Percentiles rank a stretch among this genome's conserved stretches.
Evolutionary conservation across 2,329 filamentous ascomycete species (phyloP).

Genomic region (Tolypocladium inflatum): DNA sequence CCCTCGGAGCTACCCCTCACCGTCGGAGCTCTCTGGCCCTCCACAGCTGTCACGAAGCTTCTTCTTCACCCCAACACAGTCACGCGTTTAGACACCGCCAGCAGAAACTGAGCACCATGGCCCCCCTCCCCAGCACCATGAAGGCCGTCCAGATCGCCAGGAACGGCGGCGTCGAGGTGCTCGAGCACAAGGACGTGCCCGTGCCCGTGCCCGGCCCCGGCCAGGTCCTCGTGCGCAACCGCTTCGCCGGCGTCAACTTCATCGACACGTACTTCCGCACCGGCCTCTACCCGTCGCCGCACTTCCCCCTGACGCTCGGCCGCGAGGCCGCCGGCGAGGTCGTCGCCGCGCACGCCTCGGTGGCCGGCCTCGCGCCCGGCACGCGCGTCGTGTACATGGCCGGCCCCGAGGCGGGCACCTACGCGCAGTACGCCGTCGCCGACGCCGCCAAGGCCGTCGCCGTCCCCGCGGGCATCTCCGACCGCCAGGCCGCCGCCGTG

Average conservation of each 20-base stretch:
- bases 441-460: constrained; percentile 45
- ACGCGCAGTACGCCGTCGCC: constrained; percentile 47
- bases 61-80: background rate
- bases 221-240: constrained; percentile 72
- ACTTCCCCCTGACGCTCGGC: constrained; percentile 66
- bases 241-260: constrained; percentile 73
- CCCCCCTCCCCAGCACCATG: constrained; percentile 62
- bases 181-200: constrained; percentile 59
- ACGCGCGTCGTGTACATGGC: constrained; percentile 64
- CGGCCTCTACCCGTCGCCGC: constrained; percentile 63
- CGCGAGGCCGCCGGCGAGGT: constrained; percentile 70
- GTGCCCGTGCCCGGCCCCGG: constrained; percentile 60
- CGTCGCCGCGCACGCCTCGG: constrained; percentile 46
- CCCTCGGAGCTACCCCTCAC: background rate
- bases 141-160: constrained; percentile 58
- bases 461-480: constrained; percentile 52
- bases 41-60: background rate
- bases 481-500: constrained; percentile 56
- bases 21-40: background rate
- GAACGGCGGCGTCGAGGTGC: constrained; percentile 57
- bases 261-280: constrained; percentile 89
- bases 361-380: constrained; percentile 48
- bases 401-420: constrained; percentile 27
- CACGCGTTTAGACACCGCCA: background rate
- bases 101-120: constrained; percentile 38